Evolutionary conservation across 108 stramenopile genomes (phyloP), one percentile per base, ranked within the genome.

Genomic region (Fistulifera pelliculosa): DNA sequence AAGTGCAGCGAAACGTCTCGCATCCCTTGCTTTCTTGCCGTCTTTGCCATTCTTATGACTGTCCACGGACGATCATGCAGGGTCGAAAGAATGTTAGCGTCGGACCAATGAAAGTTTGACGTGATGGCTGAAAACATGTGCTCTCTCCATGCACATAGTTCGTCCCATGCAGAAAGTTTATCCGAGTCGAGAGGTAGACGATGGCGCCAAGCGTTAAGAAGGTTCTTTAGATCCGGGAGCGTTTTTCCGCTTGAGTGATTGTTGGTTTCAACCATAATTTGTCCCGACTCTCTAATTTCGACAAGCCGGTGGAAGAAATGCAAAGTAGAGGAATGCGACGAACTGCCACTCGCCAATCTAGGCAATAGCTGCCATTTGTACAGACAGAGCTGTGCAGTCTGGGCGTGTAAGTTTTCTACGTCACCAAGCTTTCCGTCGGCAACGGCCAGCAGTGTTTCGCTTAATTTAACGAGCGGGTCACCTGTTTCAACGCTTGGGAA

Each of bases 51-150:
- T 61, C 74, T 60, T 52, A 95, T 86, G 22, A 78, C 71, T 22
- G 90, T 93, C 89, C 87, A 94, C 1, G 97, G 94, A 5, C 86
- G 73, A 69, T 98, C 97, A 47, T 98, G 94, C 1, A 95, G 82
- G 18, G 85, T 78, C 0, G 93, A 87, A 47, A 96, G 62, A 6
- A 69, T 79, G 18, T 61, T 59, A 47, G 89, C 79, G 11, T 96
- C 94, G 27, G 67, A 77, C 85, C 83, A 90, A 16, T 65, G 60
- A 56, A 94, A 92, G 47, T 84, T 85, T 15, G 67, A 70, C 1
- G 83, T 70, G n/a, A 95, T 76, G 2, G 78, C 76, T 40, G 65
- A 74, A 64, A 92, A 92, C 62, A 92, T 88, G 45, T 90, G 82
- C 11, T 70, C 52, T 0, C 97, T 79, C 95, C 95, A 98, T 23